Base-by-base conservation (phyloP, 1,284 basidiomycete genomes). In the Cronartium ribicola region DNA sequence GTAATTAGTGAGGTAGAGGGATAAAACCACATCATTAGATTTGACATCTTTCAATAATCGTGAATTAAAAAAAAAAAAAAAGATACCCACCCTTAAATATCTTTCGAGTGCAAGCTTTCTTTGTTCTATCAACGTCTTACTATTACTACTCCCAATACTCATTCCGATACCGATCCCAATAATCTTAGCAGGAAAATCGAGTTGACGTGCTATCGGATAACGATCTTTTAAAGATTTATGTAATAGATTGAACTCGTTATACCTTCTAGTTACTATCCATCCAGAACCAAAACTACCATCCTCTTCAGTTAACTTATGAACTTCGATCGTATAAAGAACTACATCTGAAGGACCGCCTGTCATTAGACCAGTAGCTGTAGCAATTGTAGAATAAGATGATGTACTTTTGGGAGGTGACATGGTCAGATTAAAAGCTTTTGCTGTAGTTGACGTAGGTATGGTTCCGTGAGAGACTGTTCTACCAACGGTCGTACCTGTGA, bases 201-300 rank as follows among this genome's bases (percentile, higher is more conserved):
- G 82, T 72, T 84, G 85, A 75, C 87, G 85, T 29, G 91, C 88
- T 7, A 86, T 79, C 1, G 83, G 81, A 79, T 90, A 89, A 66
- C 87, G 86, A 67, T 94, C 91, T 75, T 88, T 87, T 63, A 98
- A 82, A 74, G 88, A 87, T 77, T 88, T 89, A 80, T 97, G 91
- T 85, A 97, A 88, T 67, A 86, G 88, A 78, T 90, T 86, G 81
- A 98, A 98, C 80, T 98, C 94, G 80, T 92, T 96, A 81, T 96
- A 98, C 76, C 95, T 84, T 77, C 94, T 84, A 4, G 91, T 89
- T 2, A 97, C 89, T 37, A 93, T 88, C 95, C 95, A 98, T 2
- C 91, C 91, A 1, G 89, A 89, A 0, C 87, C 83, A 79, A 89
- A 87, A 63, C 85, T 86, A 4, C 89, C 91, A 79, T 93, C 90